phyloP scores from a whole-genome alignment of 2,329 filamentous ascomycete genomes.

The Cladosporium sp. region DNA sequence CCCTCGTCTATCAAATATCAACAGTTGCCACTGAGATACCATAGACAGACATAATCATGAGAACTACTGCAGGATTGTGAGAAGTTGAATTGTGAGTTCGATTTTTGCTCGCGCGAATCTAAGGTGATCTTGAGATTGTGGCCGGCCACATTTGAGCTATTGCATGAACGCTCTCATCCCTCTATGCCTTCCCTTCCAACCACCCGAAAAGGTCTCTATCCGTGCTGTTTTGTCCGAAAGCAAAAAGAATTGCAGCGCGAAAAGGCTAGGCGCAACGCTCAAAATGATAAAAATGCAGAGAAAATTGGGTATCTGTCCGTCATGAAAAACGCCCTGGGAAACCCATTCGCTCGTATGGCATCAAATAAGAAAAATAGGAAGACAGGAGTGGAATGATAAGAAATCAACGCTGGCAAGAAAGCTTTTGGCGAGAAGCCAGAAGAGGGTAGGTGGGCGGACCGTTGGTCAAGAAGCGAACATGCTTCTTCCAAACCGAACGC shows the following conservation, averaged over 20 bases:
- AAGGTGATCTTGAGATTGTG: neutral
- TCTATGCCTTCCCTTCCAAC: neutral
- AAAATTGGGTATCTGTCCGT: neutral
- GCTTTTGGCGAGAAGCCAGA: neutral
- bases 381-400: neutral
- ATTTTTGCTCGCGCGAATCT: neutral
- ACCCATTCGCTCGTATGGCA: neutral
- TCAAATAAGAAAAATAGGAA: neutral
- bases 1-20: too few relatives aligned
- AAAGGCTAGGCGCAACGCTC: too few relatives aligned
- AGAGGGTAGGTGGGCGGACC: neutral
- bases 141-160: too few relatives aligned
- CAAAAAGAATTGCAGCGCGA: too few relatives aligned
- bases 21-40: too few relatives aligned
- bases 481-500: constrained; percentile 19
- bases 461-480: constrained; percentile 24
- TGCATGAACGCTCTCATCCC: neutral
- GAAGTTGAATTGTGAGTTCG: neutral
- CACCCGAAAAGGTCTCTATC: too few relatives aligned
- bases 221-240: too few relatives aligned
- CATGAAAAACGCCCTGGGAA: neutral
- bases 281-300: neutral
- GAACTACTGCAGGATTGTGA: too few relatives aligned
- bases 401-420: neutral
- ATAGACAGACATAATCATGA: too few relatives aligned